Evolutionary conservation across 2,329 filamentous ascomycete genomes (phyloP).

Genomic region (Curvularia verruculosa): DNA sequence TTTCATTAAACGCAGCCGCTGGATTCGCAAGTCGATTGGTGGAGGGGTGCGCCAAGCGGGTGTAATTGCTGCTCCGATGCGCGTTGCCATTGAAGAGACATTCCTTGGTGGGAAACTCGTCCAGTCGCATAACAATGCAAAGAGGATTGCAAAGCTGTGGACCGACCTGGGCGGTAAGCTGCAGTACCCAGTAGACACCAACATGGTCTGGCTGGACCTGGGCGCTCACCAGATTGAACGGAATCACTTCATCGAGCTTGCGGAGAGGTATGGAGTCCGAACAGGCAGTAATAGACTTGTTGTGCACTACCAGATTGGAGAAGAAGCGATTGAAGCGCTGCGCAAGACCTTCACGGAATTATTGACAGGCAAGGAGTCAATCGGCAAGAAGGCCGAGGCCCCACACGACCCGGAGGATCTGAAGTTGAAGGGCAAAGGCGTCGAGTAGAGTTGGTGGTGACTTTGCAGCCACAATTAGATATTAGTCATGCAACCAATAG

Average conservation of each 20-base stretch:
- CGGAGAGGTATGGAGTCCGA: conserved; percentile 63
- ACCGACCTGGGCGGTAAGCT: conserved; percentile 70
- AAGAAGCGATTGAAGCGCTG: conserved; percentile 60
- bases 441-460: conserved; percentile 36
- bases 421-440: conserved; percentile 39
- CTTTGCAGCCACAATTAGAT: conserved; percentile 2
- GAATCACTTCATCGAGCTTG: conserved; percentile 61
- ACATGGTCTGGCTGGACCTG: conserved; percentile 88
- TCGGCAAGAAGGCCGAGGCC: conserved; percentile 28
- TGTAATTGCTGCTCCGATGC: conserved; percentile 74
- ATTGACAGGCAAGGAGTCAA: conserved; percentile 27
- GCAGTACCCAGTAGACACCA: conserved; percentile 77
- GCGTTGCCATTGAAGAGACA: conserved; percentile 79
- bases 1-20: conserved; percentile 71
- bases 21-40: conserved; percentile 80
- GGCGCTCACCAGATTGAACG: conserved; percentile 62
- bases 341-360: conserved; percentile 45
- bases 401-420: conserved; percentile 32
- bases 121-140: conserved; percentile 67
- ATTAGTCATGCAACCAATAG: background rate
- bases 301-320: conserved; percentile 74
- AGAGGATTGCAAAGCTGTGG: conserved; percentile 70
- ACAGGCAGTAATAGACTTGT: conserved; percentile 66
- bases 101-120: conserved; percentile 71
- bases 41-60: conserved; percentile 80